Evolutionary conservation across 352 stramenopile species (phyloP).

Genomic region (Globisporangium acanthophoron): DNA sequence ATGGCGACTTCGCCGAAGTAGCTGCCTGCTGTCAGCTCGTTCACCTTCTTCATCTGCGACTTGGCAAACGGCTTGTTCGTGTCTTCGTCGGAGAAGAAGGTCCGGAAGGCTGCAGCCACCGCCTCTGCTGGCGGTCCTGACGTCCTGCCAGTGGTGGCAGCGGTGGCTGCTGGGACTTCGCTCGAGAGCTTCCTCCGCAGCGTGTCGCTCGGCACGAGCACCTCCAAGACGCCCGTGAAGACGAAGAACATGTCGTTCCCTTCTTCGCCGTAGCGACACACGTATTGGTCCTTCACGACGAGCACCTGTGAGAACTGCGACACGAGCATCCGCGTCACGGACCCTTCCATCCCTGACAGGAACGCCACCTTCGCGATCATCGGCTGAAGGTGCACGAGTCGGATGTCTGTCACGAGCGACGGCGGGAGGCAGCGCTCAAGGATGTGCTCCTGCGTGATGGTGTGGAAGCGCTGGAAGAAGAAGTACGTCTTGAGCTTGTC

Average conservation of each 20-base stretch:
- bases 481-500: constrained; percentile 39
- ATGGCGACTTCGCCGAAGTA: constrained; percentile 39
- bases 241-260: constrained; percentile 56
- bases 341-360: constrained; percentile 29
- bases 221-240: constrained; percentile 35
- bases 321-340: constrained; percentile 41
- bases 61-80: not conserved
- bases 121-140: not conserved
- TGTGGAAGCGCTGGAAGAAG: constrained; percentile 46
- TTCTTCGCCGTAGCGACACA: constrained; percentile 33
- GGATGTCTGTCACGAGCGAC: constrained; percentile 43
- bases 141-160: too few relatives aligned
- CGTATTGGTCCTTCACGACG: constrained; percentile 26
- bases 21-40: constrained; percentile 23
- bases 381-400: constrained; percentile 33
- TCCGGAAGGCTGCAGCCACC: not conserved
- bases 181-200: not conserved
- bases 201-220: constrained; percentile 16
- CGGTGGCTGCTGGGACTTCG: constrained; percentile 4
- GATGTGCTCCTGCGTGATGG: constrained; percentile 42
- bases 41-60: constrained; percentile 21
- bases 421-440: constrained; percentile 37
- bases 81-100: not conserved
- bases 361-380: constrained; percentile 57
- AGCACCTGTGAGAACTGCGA: constrained; percentile 37